A percentile compares a stretch with the other conserved stretches of the same genome.
These are phyloP conservation scores for Neopestalotiopsis rosae DNA, from an alignment of 2,329 filamentous ascomycete species.

Conservation along the genomic window DNA sequence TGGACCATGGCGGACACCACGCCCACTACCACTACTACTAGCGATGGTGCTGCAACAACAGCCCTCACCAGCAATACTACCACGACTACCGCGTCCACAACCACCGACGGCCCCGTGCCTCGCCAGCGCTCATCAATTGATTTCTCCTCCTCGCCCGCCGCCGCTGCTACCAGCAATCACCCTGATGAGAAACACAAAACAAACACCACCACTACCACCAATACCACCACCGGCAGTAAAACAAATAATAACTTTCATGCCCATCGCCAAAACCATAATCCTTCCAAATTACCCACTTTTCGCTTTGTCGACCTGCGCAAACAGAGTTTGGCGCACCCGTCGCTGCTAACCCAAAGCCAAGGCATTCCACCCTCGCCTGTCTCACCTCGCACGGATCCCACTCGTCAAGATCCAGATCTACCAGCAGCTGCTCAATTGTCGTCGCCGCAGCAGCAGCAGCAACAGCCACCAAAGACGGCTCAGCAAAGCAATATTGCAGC, in stretches of 20 bases:
- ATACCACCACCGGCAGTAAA: conserved; percentile 17
- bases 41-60: not conserved
- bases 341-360: conserved; percentile 36
- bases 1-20: conserved; percentile 1
- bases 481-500: conserved; percentile 29
- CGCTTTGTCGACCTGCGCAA: conserved; percentile 56
- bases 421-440: conserved; percentile 23
- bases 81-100: not conserved
- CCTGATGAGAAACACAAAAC: conserved; percentile 11
- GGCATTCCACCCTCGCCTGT: conserved; percentile 45
- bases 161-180: not conserved
- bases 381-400: conserved; percentile 39
- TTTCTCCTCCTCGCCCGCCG: not conserved
- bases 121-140: not conserved
- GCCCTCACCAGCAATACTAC: not conserved
- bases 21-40: not conserved
- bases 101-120: not conserved
- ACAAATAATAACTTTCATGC: conserved; percentile 41
- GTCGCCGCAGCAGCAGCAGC: conserved; percentile 14
- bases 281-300: conserved; percentile 61
- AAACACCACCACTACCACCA: conserved; percentile 20
- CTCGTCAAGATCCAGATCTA: conserved; percentile 13
- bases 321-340: conserved; percentile 40
- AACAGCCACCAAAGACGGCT: conserved; percentile 18
- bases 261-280: conserved; percentile 59